A percentile compares a stretch with the other conserved stretches of the same genome.
Evolutionary conservation across 164 flowering plant species (phyloP).

Genomic region (Tetrastigma voinierianum): DNA sequence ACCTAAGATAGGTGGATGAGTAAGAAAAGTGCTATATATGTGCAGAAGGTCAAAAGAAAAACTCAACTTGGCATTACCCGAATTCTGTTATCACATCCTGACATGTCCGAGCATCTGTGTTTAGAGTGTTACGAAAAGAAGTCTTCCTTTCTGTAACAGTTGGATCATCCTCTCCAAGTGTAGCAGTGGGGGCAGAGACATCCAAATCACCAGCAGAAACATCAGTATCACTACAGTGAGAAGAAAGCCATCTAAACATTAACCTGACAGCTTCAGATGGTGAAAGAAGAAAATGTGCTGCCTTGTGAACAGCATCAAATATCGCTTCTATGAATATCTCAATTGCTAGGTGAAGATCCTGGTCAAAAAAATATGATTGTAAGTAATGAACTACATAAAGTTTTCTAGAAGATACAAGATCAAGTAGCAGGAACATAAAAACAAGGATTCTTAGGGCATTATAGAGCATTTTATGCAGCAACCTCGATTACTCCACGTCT

Average conservation of each 20-base stretch:
- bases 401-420: not conserved
- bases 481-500: slow-evolving; percentile 99
- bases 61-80: slow-evolving; percentile 54
- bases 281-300: slow-evolving; percentile 68
- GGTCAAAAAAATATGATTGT: slow-evolving; percentile 22
- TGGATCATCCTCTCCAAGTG: slow-evolving; percentile 74
- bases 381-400: not conserved
- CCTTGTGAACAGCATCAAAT: slow-evolving; percentile 80
- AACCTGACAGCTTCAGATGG: slow-evolving; percentile 51
- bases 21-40: slow-evolving; percentile 4
- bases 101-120: slow-evolving; percentile 94
- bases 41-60: not conserved
- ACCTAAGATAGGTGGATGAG: slow-evolving; percentile 41
- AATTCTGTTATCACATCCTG: slow-evolving; percentile 95
- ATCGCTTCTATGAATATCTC: slow-evolving; percentile 83
- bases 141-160: slow-evolving; percentile 62
- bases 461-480: not conserved
- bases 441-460: not conserved
- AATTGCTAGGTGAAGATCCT: slow-evolving; percentile 93
- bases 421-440: not conserved
- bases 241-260: slow-evolving; percentile 45
- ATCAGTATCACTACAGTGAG: slow-evolving; percentile 19
- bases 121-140: slow-evolving; percentile 50
- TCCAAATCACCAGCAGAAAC: slow-evolving; percentile 20
- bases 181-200: slow-evolving; percentile 48